Evolutionary conservation across 192 early-diverging fungal genomes (phyloP), one percentile per base, ranked within the genome.

Genomic region (Backusella psychrophila): DNA sequence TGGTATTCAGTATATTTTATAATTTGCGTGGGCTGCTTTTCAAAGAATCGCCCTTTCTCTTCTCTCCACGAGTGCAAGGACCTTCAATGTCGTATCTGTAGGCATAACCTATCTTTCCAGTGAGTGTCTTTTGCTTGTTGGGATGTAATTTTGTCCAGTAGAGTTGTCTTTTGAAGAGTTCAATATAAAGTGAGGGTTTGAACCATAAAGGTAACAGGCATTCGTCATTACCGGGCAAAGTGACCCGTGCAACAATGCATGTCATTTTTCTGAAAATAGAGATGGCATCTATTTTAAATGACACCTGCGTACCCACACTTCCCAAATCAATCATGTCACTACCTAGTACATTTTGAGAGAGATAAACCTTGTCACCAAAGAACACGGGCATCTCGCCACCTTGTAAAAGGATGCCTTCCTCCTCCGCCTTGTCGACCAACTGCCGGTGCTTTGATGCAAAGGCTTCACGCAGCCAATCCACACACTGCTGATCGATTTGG

Each of bases 191-290:
- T 21, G 75, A 70, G 26, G 75, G 75, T 41, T 76, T 76, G 7
- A 70, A 69, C 75, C 75, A 76, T 15, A 76, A 53, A 15, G 75
- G 75, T 3, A 76, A 59, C 3, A 76, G 9, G 53, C 31, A 76
- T 29, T 52, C 31, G 9, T 35, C 6, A 1, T 39, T 8, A 2
- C 0, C 23, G 31, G 36, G 11, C 38, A 67, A 14, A 17, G 52
- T 23, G 4, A 38, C 34, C 31, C 17, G 26, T 41, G 39, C 52
- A 52, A 56, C 67, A 41, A 69, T 56, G 11, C 42, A 75, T 19
- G 65, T 8, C 52, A 75, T 26, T 26, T 11, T 23, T 15, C 21
- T 31, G 33, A 42, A 69, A 34, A 21, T 6, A 56, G 72, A 73
- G 11, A 33, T 34, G 36, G 8, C 33, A 5, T 38, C 38, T 26